phyloP scores from a whole-genome alignment of 140 eudicot species.

The Flaveria floridana region DNA sequence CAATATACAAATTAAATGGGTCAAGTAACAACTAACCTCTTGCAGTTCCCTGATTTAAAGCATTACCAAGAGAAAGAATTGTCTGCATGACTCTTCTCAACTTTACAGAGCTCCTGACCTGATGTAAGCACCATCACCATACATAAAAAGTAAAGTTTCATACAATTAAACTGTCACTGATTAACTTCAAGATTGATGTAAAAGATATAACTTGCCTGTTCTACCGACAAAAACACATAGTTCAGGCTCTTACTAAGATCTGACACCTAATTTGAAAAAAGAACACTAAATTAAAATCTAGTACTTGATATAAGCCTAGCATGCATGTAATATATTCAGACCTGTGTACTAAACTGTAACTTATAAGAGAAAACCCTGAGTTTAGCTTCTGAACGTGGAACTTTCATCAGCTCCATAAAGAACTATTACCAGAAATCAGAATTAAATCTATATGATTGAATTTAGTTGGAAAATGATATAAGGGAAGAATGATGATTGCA shows the following conservation, averaged over 20 bases:
- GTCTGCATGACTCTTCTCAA: conserved; percentile 85
- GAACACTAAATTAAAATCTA: conserved; percentile 23
- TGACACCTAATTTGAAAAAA: conserved; percentile 56
- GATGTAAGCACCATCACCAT: conserved; percentile 36
- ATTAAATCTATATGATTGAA: neutral
- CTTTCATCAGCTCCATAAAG: conserved; percentile 84
- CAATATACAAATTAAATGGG: conserved; percentile 1
- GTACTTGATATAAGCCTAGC: conserved; percentile 15
- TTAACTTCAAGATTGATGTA: neutral
- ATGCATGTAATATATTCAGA: conserved; percentile 35
- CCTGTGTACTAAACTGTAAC: conserved; percentile 73
- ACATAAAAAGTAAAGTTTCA: conserved; percentile 15
- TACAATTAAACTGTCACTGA: conserved; percentile 17
- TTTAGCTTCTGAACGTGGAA: conserved; percentile 83
- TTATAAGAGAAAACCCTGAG: conserved; percentile 83
- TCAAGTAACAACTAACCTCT: conserved; percentile 51
- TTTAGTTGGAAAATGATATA: neutral
- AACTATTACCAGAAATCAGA: conserved; percentile 43
- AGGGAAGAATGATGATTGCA: conserved; percentile 14
- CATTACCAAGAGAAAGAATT: conserved; percentile 86
- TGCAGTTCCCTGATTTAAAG: conserved; percentile 92
- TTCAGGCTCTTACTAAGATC: conserved; percentile 67
- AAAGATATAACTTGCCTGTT: conserved; percentile 59
- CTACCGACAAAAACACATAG: conserved; percentile 59
- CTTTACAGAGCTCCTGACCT: conserved; percentile 79